phyloP scores from a whole-genome alignment of 2,329 filamentous ascomycete genomes.

The Aspergillus floridensis region DNA sequence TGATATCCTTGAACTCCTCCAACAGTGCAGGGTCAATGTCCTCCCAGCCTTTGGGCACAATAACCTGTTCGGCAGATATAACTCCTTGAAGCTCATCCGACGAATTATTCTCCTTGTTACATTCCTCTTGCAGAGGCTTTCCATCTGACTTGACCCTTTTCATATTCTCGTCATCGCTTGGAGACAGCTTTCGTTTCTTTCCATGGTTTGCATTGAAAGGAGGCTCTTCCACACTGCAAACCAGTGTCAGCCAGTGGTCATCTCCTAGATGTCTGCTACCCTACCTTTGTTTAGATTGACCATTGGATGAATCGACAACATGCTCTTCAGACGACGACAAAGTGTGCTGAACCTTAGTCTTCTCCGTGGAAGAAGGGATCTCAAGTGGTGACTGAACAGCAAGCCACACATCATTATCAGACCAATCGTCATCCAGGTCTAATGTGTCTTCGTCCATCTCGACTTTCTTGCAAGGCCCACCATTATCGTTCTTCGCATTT shows the following conservation, averaged over 20 bases:
- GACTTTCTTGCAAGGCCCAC: background rate
- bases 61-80: background rate
- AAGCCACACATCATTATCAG: slow-evolving; percentile 1
- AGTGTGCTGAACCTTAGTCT: background rate
- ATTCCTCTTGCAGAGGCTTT: background rate
- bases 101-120: background rate
- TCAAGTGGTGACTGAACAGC: background rate
- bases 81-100: background rate
- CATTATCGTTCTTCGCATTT: background rate
- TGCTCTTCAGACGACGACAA: background rate
- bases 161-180: background rate
- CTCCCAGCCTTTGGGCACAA: slow-evolving; percentile 27
- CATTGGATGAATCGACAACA: background rate
- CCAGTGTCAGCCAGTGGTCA: background rate
- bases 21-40: slow-evolving; percentile 39
- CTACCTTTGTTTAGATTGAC: background rate
- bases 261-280: background rate
- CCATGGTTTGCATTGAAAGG: background rate
- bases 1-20: slow-evolving; percentile 42
- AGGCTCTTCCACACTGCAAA: background rate
- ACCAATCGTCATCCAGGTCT: background rate
- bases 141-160: background rate
- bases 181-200: background rate
- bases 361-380: background rate
- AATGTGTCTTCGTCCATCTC: background rate